These are phyloP conservation scores for Solanum rostratum DNA, from an alignment of 257 asterid genomes.

Conservation along the genomic window DNA sequence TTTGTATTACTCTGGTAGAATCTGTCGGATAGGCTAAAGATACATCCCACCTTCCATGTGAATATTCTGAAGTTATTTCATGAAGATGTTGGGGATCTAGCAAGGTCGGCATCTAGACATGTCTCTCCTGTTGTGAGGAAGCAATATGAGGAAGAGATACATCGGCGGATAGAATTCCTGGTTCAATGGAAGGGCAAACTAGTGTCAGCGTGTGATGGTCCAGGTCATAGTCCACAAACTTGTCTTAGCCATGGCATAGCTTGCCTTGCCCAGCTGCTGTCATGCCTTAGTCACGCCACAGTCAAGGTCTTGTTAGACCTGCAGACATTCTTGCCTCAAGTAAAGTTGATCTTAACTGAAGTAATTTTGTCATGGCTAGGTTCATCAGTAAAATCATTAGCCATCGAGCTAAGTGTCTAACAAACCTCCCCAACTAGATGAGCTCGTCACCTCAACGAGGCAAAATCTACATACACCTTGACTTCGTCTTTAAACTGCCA, in stretches of 20 bases:
- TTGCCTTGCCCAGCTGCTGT: no score
- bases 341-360: no score
- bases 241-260: no score
- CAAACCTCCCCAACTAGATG: background rate
- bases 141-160: background rate
- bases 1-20: background rate
- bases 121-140: background rate
- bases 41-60: background rate
- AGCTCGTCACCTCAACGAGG: background rate
- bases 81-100: background rate
- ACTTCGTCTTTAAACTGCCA: background rate
- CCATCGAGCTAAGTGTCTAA: background rate
- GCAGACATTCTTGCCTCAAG: no score
- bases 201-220: background rate
- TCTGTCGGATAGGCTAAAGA: background rate
- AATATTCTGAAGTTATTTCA: background rate
- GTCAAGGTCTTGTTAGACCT: no score
- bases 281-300: no score
- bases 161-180: background rate
- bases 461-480: background rate
- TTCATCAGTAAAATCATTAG: background rate
- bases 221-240: background rate
- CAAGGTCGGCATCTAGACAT: background rate
- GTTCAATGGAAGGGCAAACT: background rate
- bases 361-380: background rate